These are phyloP conservation scores for Xylaria grammica DNA, from an alignment of 495 filamentous ascomycete genomes.

Conservation along the genomic window DNA sequence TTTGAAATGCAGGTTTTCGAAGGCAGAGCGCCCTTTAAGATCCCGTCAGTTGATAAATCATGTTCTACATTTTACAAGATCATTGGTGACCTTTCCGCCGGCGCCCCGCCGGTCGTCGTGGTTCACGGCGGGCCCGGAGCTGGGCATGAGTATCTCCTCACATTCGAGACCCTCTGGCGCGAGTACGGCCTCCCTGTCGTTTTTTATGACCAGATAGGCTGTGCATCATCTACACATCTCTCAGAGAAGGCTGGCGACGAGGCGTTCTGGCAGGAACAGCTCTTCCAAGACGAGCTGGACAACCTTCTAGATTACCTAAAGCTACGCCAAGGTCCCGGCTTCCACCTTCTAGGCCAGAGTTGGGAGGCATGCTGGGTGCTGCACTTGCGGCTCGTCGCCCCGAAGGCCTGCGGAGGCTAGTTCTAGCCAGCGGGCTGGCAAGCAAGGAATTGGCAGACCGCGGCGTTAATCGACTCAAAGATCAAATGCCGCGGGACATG, in stretches of 20 bases:
- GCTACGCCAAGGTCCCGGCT: constrained; percentile 33
- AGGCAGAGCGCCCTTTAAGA: constrained; percentile 21
- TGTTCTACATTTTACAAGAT: constrained; percentile 44
- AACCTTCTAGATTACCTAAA: constrained; percentile 49
- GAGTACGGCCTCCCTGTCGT: constrained; percentile 47
- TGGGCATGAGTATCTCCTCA: constrained; percentile 47
- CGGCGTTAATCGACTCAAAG: constrained; percentile 36
- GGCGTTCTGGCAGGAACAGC: constrained; percentile 51
- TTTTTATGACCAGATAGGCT: constrained; percentile 62
- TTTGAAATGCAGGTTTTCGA: constrained; percentile 9
- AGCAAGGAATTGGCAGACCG: constrained; percentile 39
- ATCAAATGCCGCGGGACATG: constrained; percentile 47
- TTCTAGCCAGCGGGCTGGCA: constrained; percentile 48
- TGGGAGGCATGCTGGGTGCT: constrained; percentile 56
- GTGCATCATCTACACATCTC: constrained; percentile 50
- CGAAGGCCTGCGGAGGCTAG: constrained; percentile 44
- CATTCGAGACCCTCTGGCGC: constrained; percentile 39
- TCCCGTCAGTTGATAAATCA: constrained; percentile 17
- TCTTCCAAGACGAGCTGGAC: constrained; percentile 55
- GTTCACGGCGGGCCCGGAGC: constrained; percentile 54
- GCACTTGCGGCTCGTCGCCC: constrained; percentile 44
- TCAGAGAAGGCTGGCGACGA: constrained; percentile 47
- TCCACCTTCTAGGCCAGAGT: constrained; percentile 50
- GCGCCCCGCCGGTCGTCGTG: constrained; percentile 40
- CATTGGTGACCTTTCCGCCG: constrained; percentile 32